Conservation (phyloP, 495 filamentous ascomycete species). For the Neurospora cerealis region DNA sequence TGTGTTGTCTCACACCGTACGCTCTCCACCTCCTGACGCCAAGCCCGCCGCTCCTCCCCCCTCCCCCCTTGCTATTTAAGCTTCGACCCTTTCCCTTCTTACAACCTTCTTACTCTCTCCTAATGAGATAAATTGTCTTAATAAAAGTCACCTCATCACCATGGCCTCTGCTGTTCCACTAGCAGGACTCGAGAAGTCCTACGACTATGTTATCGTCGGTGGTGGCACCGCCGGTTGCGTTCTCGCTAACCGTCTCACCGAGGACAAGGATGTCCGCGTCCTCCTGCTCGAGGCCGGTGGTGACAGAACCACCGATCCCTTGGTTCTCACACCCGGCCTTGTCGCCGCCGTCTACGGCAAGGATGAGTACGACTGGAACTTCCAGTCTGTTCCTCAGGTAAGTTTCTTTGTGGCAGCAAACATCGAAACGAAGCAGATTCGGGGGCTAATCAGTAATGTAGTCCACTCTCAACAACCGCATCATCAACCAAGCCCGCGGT, state of each 20-base stretch:
- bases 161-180: not conserved
- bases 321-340: constrained; percentile 37
- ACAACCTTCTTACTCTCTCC: not conserved
- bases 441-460: constrained; percentile 8
- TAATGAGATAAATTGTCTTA: not conserved
- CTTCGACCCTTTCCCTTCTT: not conserved
- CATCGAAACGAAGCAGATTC: not conserved
- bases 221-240: constrained; percentile 85
- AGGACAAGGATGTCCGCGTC: constrained; percentile 31
- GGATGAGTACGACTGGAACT: constrained; percentile 46
- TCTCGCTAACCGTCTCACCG: constrained; percentile 52
- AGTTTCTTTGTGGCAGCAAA: not conserved
- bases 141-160: not conserved
- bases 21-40: not conserved
- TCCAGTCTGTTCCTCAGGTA: constrained; percentile 40
- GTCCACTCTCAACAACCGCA: constrained; percentile 23
- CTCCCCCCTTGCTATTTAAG: not conserved
- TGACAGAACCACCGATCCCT: constrained; percentile 34
- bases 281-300: constrained; percentile 47
- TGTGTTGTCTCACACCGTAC: not conserved
- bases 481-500: constrained; percentile 34
- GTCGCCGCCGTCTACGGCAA: constrained; percentile 36
- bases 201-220: constrained; percentile 79
- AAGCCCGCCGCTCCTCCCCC: not conserved
- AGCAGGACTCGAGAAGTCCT: constrained; percentile 23